Base-by-base conservation (phyloP, 306 rosid species). In the Trichosanthes cucumerina region DNA sequence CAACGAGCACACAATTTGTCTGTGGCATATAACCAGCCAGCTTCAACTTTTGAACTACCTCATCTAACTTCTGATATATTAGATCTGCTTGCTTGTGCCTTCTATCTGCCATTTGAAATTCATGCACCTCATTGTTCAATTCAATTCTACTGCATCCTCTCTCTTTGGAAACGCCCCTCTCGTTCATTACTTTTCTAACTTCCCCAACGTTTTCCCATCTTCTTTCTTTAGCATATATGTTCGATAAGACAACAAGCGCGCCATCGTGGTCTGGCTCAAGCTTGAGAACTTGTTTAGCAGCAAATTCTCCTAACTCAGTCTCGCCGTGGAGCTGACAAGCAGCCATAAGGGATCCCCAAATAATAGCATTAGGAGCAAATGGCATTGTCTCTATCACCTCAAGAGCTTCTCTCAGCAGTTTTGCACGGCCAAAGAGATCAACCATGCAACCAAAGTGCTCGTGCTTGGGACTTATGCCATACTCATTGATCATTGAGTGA, bases 381-480 rank as follows among this genome's bases (percentile, higher is more conserved):
- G 93, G 88, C 96, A 94, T 94, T 19, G 89, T 80, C 86, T 94
- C 98, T 33, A 88, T 82, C 49, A 94, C 79, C 81, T 87, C 92
- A 62, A 90, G 86, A 79, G 97, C 97, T 77, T 90, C 94, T 74
- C 86, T 86, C 82, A 92, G 68, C 70, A 85, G 84, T 75, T 91
- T 90, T 80, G 96, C 97, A 78, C 96, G 92, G 81, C 98, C 88
- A 81, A 79, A 90, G 69, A 92, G 90, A 84, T 94, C 96, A 68
- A 94, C 91, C 96, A 94, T 86, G 86, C 98, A 92, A 70, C 98
- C 98, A 71, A 88, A 94, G 85, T 94, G 97, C 78, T 89, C 93
- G 10, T 81, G 96, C 81, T 85, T 83, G 34, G 93, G 95, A 89
- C 89, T 76, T 70, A 94, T 89, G 47, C 86, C 85, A 38, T 86